phyloP scores from a whole-genome alignment of 2,329 filamentous ascomycete species.

The Monosporascus sp. region DNA sequence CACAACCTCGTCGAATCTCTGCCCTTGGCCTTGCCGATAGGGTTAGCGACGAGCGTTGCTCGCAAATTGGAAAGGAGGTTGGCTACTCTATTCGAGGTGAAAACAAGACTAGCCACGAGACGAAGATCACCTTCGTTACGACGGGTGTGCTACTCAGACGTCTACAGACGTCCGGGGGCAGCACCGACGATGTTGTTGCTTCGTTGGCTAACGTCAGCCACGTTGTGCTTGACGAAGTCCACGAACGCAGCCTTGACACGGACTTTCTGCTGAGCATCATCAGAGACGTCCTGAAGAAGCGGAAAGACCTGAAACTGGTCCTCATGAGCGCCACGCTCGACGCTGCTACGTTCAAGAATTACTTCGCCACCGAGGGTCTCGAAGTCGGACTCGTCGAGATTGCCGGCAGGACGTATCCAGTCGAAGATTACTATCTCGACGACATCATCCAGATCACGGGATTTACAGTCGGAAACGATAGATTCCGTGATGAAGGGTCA shows the following conservation, averaged over 20 bases:
- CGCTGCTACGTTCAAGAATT: constrained; percentile 75
- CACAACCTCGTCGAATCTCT: constrained; percentile 90
- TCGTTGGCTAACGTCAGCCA: constrained; percentile 89
- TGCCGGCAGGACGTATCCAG: constrained; percentile 80
- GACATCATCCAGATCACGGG: constrained; percentile 77
- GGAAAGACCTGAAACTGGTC: constrained; percentile 80
- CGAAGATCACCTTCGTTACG: constrained; percentile 92
- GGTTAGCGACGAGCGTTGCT: constrained; percentile 87
- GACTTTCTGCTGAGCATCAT: constrained; percentile 89
- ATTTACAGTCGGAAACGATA: constrained; percentile 44
- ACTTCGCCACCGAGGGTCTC: constrained; percentile 66
- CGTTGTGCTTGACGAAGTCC: constrained; percentile 92
- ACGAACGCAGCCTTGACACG: constrained; percentile 90
- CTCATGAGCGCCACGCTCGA: constrained; percentile 97
- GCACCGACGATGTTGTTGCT: constrained; percentile 71
- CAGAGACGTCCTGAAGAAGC: constrained; percentile 69
- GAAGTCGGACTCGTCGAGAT: constrained; percentile 81
- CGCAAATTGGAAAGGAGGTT: constrained; percentile 76
- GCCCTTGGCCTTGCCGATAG: constrained; percentile 90
- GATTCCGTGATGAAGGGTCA: constrained; percentile 20
- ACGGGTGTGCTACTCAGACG: constrained; percentile 87
- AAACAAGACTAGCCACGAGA: constrained; percentile 66
- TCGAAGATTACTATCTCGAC: constrained; percentile 85
- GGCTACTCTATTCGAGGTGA: constrained; percentile 91
- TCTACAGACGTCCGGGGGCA: constrained; percentile 83